Evolutionary conservation across 805 yeast species (phyloP), one percentile per base, ranked within the genome.

Genomic region (Candida khao-thaluensis): DNA sequence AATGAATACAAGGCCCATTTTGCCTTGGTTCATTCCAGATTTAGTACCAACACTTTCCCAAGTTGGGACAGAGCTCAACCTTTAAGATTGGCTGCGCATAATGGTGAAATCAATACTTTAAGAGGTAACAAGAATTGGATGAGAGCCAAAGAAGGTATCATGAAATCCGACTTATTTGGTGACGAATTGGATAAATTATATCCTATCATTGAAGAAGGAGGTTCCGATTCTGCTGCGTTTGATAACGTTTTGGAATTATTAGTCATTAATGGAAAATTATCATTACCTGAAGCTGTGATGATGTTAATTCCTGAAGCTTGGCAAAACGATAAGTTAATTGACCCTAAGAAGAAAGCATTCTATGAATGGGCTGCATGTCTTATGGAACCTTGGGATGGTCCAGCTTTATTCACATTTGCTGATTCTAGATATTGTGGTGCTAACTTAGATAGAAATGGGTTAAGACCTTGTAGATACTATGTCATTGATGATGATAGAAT

Each of bases 21-120:
- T 73, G 95, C 97, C 11, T 75, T 91, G 29, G 98, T 91, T 37
- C 99, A 91, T 70, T 90, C 98, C 17, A 81, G 99, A 62, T 91
- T 91, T 74, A 89, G 97, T 42, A 91, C 99, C 22, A 91, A 91
- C 66, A 91, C 99, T 35, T 91, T 91, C 79, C 99, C 99, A 34
- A 88, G 96, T n/a, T 91, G 99, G 99, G 99, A 93, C 68, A 81
- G 99, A 66, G 98, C 99, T 17, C 99, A 91, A 68, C 99, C 99
- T 35, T 75, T 91, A 57, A 76, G 98, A 64, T 83, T 95, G 84
- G 87, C 95, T 22, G 99, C 99, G 27, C 99, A 91, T 69, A 91
- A 91, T 63, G 99, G 99, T 74, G 99, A 91, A 68, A 93, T 91
- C 64, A 91, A 91, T 68, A 91, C 99, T 28, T 70, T 91, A 58